Evolutionary conservation across 1,284 basidiomycete species (phyloP).

Genomic region (Puccinia hordei): DNA sequence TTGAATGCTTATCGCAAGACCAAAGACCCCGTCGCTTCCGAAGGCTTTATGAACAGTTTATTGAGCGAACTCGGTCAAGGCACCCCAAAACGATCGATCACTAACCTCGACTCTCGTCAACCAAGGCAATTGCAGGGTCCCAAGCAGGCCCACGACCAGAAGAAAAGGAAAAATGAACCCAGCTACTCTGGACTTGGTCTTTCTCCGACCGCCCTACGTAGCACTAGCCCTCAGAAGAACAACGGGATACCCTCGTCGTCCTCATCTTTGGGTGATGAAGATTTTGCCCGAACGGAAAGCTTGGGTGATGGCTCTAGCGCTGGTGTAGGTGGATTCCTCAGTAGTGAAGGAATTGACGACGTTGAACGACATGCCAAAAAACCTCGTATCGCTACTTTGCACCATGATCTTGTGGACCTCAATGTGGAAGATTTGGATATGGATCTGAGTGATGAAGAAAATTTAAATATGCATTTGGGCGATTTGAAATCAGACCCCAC

Average conservation of each 20-base stretch:
- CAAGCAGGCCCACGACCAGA: conserved; percentile 9
- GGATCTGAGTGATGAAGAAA: conserved; percentile 30
- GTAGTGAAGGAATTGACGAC: conserved; percentile 29
- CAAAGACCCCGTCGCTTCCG: conserved; percentile 28
- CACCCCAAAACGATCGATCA: background rate
- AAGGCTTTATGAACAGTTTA: conserved; percentile 44
- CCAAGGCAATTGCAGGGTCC: background rate
- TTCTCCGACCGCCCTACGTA: background rate
- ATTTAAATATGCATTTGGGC: conserved; percentile 4
- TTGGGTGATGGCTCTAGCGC: conserved; percentile 15
- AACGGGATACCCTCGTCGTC: conserved; percentile 34
- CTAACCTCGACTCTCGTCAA: background rate
- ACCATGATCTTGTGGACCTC: conserved; percentile 34
- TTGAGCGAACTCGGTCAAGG: conserved; percentile 39
- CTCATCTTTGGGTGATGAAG: conserved; percentile 10
- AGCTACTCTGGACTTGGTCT: background rate
- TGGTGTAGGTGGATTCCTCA: conserved; percentile 38
- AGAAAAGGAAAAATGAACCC: conserved; percentile 33
- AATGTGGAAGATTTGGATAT: conserved; percentile 36
- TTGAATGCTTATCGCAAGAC: conserved; percentile 39
- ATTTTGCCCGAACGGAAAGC: conserved; percentile 1
- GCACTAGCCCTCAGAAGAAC: background rate
- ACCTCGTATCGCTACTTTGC: conserved; percentile 38
- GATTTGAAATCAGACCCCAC: background rate
- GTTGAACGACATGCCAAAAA: conserved; percentile 40